phyloP scores from a whole-genome alignment of 768 basidiomycete genomes.

The Tylopilus cervinicoccineus region DNA sequence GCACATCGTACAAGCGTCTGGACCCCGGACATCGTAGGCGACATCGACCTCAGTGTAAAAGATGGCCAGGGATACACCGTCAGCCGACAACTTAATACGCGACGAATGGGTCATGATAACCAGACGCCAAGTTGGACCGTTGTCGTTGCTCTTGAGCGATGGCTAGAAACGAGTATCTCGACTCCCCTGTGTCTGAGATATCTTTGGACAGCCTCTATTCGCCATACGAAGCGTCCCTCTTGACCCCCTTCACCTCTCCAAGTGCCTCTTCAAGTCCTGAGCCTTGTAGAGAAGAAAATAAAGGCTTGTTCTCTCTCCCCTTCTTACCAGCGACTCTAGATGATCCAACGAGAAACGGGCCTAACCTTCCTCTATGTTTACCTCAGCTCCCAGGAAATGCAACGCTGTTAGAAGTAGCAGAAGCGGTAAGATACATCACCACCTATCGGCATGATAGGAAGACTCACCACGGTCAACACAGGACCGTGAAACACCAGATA shows the following conservation, averaged over 20 bases:
- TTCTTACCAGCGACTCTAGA: conserved; percentile 19
- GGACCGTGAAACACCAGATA: conserved; percentile 38
- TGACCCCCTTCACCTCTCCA: conserved; percentile 11
- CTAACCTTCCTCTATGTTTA: conserved; percentile 14
- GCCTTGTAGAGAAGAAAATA: background rate
- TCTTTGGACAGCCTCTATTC: conserved; percentile 5
- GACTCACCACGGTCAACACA: background rate
- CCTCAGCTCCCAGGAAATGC: conserved; percentile 23
- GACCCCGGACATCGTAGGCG: background rate
- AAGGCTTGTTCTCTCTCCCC: conserved; percentile 8
- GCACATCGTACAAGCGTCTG: background rate
- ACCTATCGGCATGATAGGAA: background rate
- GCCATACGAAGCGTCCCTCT: conserved; percentile 5
- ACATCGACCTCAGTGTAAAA: background rate
- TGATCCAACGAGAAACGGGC: conserved; percentile 20
- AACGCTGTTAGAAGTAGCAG: conserved; percentile 19
- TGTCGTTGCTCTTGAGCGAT: background rate
- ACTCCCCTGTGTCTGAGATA: conserved; percentile 3
- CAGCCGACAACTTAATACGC: background rate
- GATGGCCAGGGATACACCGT: background rate
- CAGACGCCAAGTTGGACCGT: background rate
- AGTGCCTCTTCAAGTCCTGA: background rate
- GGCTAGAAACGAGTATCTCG: background rate
- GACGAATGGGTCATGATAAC: background rate
- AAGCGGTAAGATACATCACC: conserved; percentile 16